These are phyloP conservation scores for Phytopythium vexans DNA, from an alignment of 352 stramenopile species.

Conservation along the genomic window DNA sequence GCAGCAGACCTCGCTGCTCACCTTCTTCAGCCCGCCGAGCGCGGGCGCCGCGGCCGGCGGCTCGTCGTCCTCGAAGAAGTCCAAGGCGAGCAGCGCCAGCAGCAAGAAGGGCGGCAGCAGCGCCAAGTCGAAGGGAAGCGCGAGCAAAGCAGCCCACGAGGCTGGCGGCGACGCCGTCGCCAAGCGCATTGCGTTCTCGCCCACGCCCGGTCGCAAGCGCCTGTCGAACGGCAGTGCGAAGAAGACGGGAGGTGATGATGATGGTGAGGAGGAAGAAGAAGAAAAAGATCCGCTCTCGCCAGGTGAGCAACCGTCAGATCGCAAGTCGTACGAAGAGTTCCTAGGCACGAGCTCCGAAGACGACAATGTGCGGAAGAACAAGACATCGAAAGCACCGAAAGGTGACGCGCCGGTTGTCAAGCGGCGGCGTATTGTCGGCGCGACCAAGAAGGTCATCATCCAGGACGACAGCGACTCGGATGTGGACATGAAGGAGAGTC, in stretches of 20 bases:
- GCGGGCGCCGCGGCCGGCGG: constrained; percentile 11
- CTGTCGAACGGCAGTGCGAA: constrained; percentile 9
- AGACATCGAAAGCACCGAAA: constrained; percentile 14
- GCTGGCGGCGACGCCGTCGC: constrained; percentile 17
- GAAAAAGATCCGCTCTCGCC: not conserved
- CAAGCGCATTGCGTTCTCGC: constrained; percentile 78
- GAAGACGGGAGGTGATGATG: constrained; percentile 9
- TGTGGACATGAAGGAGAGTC: constrained; percentile 17
- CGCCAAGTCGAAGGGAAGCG: constrained; percentile 8
- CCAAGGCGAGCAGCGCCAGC: constrained; percentile 2
- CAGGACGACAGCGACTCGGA: constrained; percentile 83
- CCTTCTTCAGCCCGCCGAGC: constrained; percentile 79
- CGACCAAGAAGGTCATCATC: constrained; percentile 56
- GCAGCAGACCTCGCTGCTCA: constrained; percentile 80
- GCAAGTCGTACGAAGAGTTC: constrained; percentile 72
- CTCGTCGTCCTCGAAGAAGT: constrained; percentile 25
- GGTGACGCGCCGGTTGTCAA: constrained; percentile 23
- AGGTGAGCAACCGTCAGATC: constrained; percentile 14
- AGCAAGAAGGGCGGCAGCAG: constrained; percentile 11
- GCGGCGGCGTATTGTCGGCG: constrained; percentile 19
- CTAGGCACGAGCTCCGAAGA: constrained; percentile 69
- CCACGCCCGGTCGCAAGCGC: constrained; percentile 27
- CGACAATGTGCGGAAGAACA: constrained; percentile 19
- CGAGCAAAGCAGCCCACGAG: constrained; percentile 7
- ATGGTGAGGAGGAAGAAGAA: constrained; percentile 5